Base-by-base conservation (phyloP, 495 filamentous ascomycete genomes). In the Geoglossum glabrum region DNA sequence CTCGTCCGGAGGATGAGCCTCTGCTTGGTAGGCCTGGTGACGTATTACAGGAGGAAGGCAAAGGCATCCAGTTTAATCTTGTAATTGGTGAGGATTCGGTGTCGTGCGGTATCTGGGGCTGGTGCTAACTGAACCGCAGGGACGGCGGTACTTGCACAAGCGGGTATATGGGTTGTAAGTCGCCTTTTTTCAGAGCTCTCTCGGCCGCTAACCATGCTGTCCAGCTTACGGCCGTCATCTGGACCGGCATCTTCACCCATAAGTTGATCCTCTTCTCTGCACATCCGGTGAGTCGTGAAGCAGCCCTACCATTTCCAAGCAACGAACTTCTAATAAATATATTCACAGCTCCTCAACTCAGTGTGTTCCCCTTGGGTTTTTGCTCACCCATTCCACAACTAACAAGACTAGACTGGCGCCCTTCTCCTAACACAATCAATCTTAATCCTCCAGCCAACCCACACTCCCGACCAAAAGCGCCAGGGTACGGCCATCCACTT, bases 401-500 rank as follows among this genome's bases (percentile, higher is more conserved):
- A 50, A 49, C 47, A 27, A 25, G 10, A 19, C 0, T 54, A 66
- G 66, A 68, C 84, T 55, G 87, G 79, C 27, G 64, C 90, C 26
- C 73, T 93, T 57, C 70, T 87, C 40, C 73, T 87, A 58, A 76
- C 84, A 49, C 83, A 95, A 73, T 82, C 80, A 23, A 81, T 87
- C 64, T 81, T 97, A 36, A 71, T 95, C 65, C 78, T 96, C 31
- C 90, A 97, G 66, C 90, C 90, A 1, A 96, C 90, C 8, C 75
- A 84, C 59, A 87, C 84, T 0, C 70, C 82, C 1, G 63, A 69
- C 11, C 82, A 93, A 64, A 97, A 95, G 65, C 70, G 71, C 17
- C 64, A 74, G 19, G 90, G 88, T 28, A 84, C 85, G 27, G 75
- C 77, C 61, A 68, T 75, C 43, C 90, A 97, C 69, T 78, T 76